Evolutionary conservation across 345 rosid genomes (phyloP), one percentile per base, ranked within the genome.

Genomic region (Combretum micranthum): DNA sequence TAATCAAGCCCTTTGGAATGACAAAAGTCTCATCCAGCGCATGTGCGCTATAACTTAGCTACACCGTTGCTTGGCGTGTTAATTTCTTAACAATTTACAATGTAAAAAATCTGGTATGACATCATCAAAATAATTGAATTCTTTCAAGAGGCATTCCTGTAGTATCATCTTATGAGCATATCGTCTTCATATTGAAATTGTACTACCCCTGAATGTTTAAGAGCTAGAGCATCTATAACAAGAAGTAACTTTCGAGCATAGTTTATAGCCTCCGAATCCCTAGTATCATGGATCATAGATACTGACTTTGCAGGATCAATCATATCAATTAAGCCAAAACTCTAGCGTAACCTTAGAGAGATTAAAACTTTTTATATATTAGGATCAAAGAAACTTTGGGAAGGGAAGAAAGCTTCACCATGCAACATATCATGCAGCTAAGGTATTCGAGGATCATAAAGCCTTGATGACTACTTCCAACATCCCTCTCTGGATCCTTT

Each of bases 361-460:
- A 82, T 82, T 63, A 90, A 80, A 47, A 75, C 75, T 62, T 87
- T 91, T 71, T 87, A 72, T 62, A 67, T 77, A 74, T 82, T 82
- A 65, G 87, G 80, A 68, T 87, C 81, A 37, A 72, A 77, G 72
- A 91, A 91, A 55, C 76, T 70, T 54, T 76, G 77, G 49, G 88
- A 80, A 67, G 96, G 98, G 69, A 91, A 91, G 75, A 82, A 91
- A 22, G 68, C 83, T 71, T 79, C 88, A 67, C 57, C 68, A 56
- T 85, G 88, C 47, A 91, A 91, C 72, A 85, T 52, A 65, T 76
- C 78, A 21, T 58, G 72, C 49, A 83, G 80, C 67, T 69, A 84
- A 73, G 82, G 80, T 58, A 83, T 69, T 21, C 90, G 91, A 71
- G 98, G 98, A 76, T 91, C 98, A 51, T 91, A 85, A 52, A 87